These are phyloP conservation scores for Sparassis latifolia DNA, from an alignment of 1,284 basidiomycete species.

Conservation along the genomic window DNA sequence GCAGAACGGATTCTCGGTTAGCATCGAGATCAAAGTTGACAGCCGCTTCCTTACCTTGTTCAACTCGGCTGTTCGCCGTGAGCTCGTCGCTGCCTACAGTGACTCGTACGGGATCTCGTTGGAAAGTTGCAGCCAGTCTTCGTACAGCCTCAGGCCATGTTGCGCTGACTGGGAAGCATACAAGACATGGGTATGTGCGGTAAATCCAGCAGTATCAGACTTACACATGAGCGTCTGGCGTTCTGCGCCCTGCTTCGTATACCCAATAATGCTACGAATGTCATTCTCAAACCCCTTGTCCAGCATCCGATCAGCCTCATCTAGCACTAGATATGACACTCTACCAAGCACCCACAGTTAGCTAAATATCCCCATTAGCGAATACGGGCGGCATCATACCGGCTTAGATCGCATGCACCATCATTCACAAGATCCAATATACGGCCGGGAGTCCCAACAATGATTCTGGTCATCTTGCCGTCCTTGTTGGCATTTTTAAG, in stretches of 20 bases:
- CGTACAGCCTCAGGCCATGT: slow-evolving; percentile 99
- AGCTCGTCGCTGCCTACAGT: slow-evolving; percentile 96
- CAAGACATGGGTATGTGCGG: slow-evolving; percentile 1
- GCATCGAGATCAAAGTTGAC: neutral
- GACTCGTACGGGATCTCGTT: slow-evolving; percentile 80
- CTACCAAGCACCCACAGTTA: slow-evolving; percentile 26
- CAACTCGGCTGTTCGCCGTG: slow-evolving; percentile 89
- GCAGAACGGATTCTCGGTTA: neutral
- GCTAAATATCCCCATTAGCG: neutral
- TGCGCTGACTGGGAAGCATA: slow-evolving; percentile 68
- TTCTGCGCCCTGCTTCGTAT: slow-evolving; percentile 58
- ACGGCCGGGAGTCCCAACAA: slow-evolving; percentile 93
- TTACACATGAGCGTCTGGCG: slow-evolving; percentile 92
- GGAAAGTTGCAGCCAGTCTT: slow-evolving; percentile 87
- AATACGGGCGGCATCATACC: slow-evolving; percentile 35
- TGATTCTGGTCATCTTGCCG: slow-evolving; percentile 59
- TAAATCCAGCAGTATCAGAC: slow-evolving; percentile 18
- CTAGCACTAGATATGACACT: slow-evolving; percentile 89
- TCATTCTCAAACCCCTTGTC: slow-evolving; percentile 99
- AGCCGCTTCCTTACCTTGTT: slow-evolving; percentile 38
- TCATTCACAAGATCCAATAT: slow-evolving; percentile 87
- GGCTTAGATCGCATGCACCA: slow-evolving; percentile 76
- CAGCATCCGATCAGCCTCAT: slow-evolving; percentile 98
- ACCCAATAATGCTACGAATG: slow-evolving; percentile 86
- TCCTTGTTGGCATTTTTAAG: slow-evolving; percentile 42